Base-by-base conservation (phyloP, 2,329 filamentous ascomycete species). In the Epichloe bromicola region DNA sequence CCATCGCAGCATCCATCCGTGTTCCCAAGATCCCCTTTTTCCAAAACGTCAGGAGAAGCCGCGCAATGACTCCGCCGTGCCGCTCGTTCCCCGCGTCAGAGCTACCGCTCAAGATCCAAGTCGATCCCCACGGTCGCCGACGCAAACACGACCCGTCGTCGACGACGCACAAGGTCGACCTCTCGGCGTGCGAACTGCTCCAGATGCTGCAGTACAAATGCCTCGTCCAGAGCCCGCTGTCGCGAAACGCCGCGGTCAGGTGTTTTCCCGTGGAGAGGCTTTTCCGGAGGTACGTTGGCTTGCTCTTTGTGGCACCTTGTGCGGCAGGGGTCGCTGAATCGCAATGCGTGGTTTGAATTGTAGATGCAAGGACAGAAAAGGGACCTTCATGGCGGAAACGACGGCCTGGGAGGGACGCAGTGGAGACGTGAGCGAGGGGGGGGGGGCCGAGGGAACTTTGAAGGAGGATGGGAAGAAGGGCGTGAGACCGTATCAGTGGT, bases 141-240 rank as follows among this genome's bases (percentile, higher is more conserved):
- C 75, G 77, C 54, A 82, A 82, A 63, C 66, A 70, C 36, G 66
- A 64, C 34, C 58, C 53, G 55, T 60, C 64, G 44, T 61, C 64
- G 44, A 60, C 55, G 54, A 63, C 65, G 33, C 56, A 58, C 57
- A 55, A 69, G 46, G 67, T 82, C 54, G 72, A 82, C 50, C 67
- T 83, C 45, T 66, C 68, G 17, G 67, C 68, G 42, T 83, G 80
- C 64, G 72, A 78, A 60, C 68, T 83, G 52, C 62, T 80, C 51
- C 69, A 72, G 59, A 73, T 83, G 70, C 59, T 79, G 62, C 80
- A 83, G 67, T 83, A 80, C 64, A 71, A 75, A 41, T 84, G 80
- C 62, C 64, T 71, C 54, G 73, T 83, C 42, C 67, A 74, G 56
- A 61, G 70, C 38, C 74, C 77, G 14, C 65, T 70, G 45, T 60